Evolutionary conservation across 2,329 filamentous ascomycete species (phyloP), one percentile per base, ranked within the genome.

Genomic region (Elsinoe batatas): DNA sequence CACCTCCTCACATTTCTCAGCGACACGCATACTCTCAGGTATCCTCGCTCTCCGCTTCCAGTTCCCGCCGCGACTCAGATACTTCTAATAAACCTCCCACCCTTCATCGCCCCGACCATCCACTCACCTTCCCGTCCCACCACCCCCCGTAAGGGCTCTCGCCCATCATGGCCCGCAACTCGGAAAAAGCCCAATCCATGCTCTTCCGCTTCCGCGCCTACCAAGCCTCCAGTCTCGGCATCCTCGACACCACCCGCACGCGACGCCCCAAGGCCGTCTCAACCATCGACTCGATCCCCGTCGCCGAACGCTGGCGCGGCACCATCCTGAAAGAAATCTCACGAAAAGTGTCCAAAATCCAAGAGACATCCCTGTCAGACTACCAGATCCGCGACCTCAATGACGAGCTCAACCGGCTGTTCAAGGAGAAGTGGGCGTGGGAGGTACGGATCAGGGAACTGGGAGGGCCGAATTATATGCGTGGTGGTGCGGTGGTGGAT

Each of bases 381-480:
- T 97, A 87, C 76, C 93, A 97, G 77, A 89, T 98, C 71, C 85
- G 93, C 66, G 93, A 98, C 72, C 78, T 98, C 68, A 98, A 98
- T 75, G 93, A 98, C 71, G 93, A 98, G 73, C 95, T 98, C 78
- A 98, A 98, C 78, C 95, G 95, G 74, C 80, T 95, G 60, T 96
- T 98, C 88, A 84, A 90, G 61, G 93, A 98, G 76, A 98, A 98
- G 73, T 90, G 94, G 79, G 91, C 95, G 80, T 98, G 93, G 93
- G 93, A 98, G 76, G 82, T 93, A 64, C 90, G 96, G 73, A 96
- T 98, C 63, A 81, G 91, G 57, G 94, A 95, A 65, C 71, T 97
- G 20, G 93, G 93, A n/a, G 93, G 93, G 2, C 93, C 93, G 30
- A 97, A 97, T 72, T 98, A 97, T 71, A 95, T 93, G 86, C 79